phyloP scores from a whole-genome alignment of 2,329 filamentous ascomycete genomes.

The Aspergillus sp. region DNA sequence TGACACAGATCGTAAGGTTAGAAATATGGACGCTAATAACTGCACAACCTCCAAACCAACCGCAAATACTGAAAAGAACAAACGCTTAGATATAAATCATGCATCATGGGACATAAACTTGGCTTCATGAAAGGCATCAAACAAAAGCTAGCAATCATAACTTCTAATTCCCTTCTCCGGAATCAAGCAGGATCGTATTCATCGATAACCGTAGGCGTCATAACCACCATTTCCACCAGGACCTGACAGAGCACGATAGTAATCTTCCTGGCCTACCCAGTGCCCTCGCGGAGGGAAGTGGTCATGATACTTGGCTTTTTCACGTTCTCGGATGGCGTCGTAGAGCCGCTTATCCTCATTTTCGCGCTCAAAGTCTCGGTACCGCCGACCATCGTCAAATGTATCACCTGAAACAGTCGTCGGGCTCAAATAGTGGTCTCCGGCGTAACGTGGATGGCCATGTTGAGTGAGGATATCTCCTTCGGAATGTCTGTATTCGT shows the following conservation, averaged over 20 bases:
- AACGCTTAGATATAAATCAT: not conserved
- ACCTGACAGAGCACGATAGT: conserved; percentile 29
- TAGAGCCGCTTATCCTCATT: conserved; percentile 19
- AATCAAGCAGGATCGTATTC: not conserved
- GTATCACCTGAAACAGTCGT: conserved; percentile 15
- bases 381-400: conserved; percentile 18
- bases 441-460: conserved; percentile 11
- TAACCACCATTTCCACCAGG: conserved; percentile 14
- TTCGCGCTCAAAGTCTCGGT: conserved; percentile 21
- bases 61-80: not conserved
- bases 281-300: conserved; percentile 17
- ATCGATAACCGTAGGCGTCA: conserved; percentile 23
- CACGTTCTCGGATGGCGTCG: conserved; percentile 22
- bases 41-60: too few species aligned
- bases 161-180: not conserved
- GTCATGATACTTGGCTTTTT: conserved; percentile 18
- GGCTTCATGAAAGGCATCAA: not conserved
- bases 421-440: conserved; percentile 21
- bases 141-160: not conserved
- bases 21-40: too few species aligned
- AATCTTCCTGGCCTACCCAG: conserved; percentile 31
- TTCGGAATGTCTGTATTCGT: conserved; percentile 32
- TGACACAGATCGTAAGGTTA: too few species aligned
- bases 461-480: conserved; percentile 24
- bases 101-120: not conserved